A percentile compares a stretch with the other conserved stretches of the same genome.
Evolutionary conservation across 768 basidiomycete genomes (phyloP).

Genomic region (Tricholoma sp.): DNA sequence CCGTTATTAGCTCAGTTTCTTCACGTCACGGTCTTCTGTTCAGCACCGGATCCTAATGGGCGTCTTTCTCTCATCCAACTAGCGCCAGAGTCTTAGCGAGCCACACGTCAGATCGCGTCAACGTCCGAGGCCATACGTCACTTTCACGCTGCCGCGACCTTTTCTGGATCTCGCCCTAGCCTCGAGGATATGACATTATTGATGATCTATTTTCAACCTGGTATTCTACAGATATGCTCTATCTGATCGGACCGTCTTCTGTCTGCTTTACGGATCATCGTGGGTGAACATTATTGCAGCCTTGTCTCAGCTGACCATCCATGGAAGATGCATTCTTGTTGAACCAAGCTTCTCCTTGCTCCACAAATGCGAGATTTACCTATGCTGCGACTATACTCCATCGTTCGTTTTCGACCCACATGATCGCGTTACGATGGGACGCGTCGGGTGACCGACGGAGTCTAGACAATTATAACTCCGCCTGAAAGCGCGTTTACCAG

Average conservation of each 20-base stretch:
- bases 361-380: not conserved
- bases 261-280: not conserved
- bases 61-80: not conserved
- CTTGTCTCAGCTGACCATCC: not conserved
- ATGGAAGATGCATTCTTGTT: not conserved
- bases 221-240: not conserved
- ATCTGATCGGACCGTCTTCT: not conserved
- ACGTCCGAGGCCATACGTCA: too few relatives aligned
- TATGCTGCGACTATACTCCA: not conserved
- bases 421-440: not conserved
- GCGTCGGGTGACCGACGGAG: too few relatives aligned
- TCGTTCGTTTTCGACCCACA: not conserved
- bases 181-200: not conserved
- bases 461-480: constrained; percentile 26
- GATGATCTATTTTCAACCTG: not conserved
- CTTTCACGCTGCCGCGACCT: too few relatives aligned
- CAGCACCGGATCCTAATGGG: not conserved
- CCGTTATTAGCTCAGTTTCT: not conserved
- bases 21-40: not conserved
- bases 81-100: not conserved
- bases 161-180: not conserved
- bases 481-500: constrained; percentile 39
- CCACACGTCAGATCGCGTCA: not conserved
- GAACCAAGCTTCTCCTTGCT: not conserved
- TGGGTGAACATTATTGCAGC: not conserved